A percentile compares a stretch with the other conserved stretches of the same genome.
These are phyloP conservation scores for Daldinia childiae DNA, from an alignment of 495 filamentous ascomycete species.

Conservation along the genomic window DNA sequence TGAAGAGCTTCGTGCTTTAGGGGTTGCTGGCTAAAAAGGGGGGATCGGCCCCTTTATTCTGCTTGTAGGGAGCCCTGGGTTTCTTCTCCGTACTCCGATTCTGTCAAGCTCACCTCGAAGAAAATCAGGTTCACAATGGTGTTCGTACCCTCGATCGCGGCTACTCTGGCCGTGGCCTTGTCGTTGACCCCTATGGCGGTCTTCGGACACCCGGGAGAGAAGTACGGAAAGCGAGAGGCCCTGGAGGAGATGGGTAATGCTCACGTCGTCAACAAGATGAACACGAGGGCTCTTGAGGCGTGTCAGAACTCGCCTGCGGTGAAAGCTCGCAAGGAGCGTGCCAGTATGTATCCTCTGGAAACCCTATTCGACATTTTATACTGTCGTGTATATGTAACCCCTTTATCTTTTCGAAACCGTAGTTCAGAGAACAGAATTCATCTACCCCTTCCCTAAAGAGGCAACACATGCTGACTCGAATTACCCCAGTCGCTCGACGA, in stretches of 20 bases:
- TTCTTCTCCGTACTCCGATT: constrained; percentile 10
- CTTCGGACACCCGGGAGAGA: constrained; percentile 43
- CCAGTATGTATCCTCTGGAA: constrained; percentile 22
- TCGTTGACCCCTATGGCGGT: constrained; percentile 29
- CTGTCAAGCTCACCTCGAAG: constrained; percentile 6
- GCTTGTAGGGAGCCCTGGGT: neutral
- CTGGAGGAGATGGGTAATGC: constrained; percentile 40
- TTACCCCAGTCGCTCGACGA: constrained; percentile 37
- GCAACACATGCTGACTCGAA: constrained; percentile 5
- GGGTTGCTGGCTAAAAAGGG: constrained; percentile 36
- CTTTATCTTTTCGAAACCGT: too few relatives aligned
- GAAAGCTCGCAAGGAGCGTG: constrained; percentile 44
- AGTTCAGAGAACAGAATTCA: neutral
- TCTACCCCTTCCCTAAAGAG: neutral
- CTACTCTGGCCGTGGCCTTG: constrained; percentile 35
- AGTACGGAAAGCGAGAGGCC: constrained; percentile 36
- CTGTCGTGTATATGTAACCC: neutral
- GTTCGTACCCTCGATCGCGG: constrained; percentile 35
- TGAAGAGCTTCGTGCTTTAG: constrained; percentile 14
- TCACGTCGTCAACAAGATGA: constrained; percentile 43
- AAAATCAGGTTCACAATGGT: constrained; percentile 36
- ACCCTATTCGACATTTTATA: neutral
- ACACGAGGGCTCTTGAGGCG: constrained; percentile 41
- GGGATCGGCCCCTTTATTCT: constrained; percentile 5
- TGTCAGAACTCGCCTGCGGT: constrained; percentile 44